These are phyloP conservation scores for Phaeosphaeriaceae sp. DNA, from an alignment of 2,329 filamentous ascomycete genomes.

Conservation along the genomic window DNA sequence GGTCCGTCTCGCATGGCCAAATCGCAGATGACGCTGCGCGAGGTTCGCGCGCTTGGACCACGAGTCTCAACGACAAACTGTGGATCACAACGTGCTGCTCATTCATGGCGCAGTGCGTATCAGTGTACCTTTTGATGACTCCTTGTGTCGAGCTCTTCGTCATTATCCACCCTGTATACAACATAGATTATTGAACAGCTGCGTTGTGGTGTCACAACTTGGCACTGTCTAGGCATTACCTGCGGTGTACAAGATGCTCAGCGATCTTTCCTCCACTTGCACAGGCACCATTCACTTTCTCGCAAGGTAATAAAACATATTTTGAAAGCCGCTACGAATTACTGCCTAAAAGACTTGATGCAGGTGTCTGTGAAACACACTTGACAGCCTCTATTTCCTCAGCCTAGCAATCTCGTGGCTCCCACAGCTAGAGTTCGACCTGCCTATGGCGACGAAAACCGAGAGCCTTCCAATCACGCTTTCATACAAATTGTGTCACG, in stretches of 20 bases:
- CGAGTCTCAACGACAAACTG: not conserved
- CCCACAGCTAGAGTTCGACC: not conserved
- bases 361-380: not conserved
- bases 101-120: not conserved
- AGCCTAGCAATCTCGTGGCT: not conserved
- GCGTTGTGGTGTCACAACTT: not conserved
- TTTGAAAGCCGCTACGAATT: not conserved
- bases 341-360: not conserved
- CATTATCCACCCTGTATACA: not conserved
- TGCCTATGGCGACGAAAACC: not conserved
- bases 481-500: not conserved
- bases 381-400: not conserved
- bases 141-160: not conserved
- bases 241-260: constrained; percentile 11
- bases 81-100: not conserved
- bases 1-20: constrained; percentile 28
- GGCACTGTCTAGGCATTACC: not conserved
- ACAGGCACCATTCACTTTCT: not conserved
- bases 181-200: not conserved
- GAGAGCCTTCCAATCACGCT: not conserved
- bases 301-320: not conserved
- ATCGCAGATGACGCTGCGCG: constrained; percentile 30
- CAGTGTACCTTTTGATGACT: not conserved
- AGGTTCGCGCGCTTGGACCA: constrained; percentile 15
- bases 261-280: constrained; percentile 2